Conservation (phyloP, 805 yeast genomes). For the Ogataea kodamae region DNA sequence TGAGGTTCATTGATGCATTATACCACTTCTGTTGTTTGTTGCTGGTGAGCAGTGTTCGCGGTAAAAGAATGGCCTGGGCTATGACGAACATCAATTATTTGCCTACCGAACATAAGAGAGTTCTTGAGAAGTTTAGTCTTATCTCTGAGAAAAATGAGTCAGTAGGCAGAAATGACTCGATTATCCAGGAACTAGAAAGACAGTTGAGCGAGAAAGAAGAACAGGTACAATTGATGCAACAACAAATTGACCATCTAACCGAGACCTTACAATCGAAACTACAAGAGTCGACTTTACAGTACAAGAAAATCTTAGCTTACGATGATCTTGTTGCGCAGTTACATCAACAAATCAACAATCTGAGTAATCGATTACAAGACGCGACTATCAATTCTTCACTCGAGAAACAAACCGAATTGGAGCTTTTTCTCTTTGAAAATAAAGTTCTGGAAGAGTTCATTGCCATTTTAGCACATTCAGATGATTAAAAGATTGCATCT, state of each 20-base stretch:
- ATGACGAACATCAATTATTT: conserved; percentile 27
- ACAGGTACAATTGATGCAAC: conserved; percentile 8
- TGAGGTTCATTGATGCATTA: conserved; percentile 21
- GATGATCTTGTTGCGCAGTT: conserved; percentile 11
- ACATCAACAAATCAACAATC: conserved; percentile 9
- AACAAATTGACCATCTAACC: conserved; percentile 8
- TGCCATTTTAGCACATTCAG: conserved; percentile 15
- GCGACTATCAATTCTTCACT: conserved; percentile 21
- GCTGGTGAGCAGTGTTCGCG: conserved; percentile 23
- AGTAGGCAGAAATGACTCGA: too few species aligned
- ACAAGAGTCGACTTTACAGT: conserved; percentile 6
- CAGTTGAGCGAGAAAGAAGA: conserved; percentile 12
- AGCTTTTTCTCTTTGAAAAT: conserved; percentile 18
- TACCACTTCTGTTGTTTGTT: conserved; percentile 26
- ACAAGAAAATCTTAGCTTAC: conserved; percentile 9
- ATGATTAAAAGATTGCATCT: conserved; percentile 43
- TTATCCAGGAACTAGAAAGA: conserved; percentile 8
- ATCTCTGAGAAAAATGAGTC: conserved; percentile 20
- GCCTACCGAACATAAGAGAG: conserved; percentile 17
- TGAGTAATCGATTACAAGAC: conserved; percentile 12
- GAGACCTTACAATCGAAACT: conserved; percentile 8
- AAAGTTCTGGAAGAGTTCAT: conserved; percentile 13
- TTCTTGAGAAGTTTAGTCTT: conserved; percentile 21
- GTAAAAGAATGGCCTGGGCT: conserved; percentile 30
- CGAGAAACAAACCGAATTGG: conserved; percentile 18